These are phyloP conservation scores for Piper longum DNA, from an alignment of 164 flowering plant genomes.

Conservation along the genomic window DNA sequence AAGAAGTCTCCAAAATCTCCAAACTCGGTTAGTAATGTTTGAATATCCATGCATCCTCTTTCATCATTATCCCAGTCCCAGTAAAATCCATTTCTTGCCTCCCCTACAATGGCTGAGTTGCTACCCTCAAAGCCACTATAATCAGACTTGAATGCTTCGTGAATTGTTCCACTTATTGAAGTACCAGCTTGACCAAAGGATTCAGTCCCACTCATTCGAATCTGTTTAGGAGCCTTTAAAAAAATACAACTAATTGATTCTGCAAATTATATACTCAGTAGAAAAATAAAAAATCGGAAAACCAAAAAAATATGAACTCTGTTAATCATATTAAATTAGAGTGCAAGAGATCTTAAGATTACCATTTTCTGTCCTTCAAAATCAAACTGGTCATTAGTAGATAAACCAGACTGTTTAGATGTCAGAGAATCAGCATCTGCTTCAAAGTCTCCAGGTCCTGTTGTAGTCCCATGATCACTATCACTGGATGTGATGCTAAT, in stretches of 20 bases:
- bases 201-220: slow-evolving; percentile 44
- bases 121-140: slow-evolving; percentile 37
- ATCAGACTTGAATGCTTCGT: slow-evolving; percentile 38
- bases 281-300: background rate
- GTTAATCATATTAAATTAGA: background rate
- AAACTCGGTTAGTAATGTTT: slow-evolving; percentile 80
- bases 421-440: slow-evolving; percentile 95
- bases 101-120: slow-evolving; percentile 37
- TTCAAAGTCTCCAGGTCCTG: slow-evolving; percentile 63
- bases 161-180: slow-evolving; percentile 27
- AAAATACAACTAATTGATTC: background rate
- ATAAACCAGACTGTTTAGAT: slow-evolving; percentile 63
- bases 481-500: slow-evolving; percentile 73
- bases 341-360: slow-evolving; percentile 1
- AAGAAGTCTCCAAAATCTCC: slow-evolving; percentile 97
- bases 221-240: slow-evolving; percentile 63
- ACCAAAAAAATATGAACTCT: background rate
- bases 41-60: slow-evolving; percentile 55
- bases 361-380: slow-evolving; percentile 49
- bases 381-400: slow-evolving; percentile 48
- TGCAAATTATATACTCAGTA: background rate
- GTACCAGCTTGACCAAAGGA: slow-evolving; percentile 52
- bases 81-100: slow-evolving; percentile 31
- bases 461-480: slow-evolving; percentile 45
- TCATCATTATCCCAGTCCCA: slow-evolving; percentile 91